Conservation (phyloP, 176 grass and related monocot species). For the Raddia distichophylla region DNA sequence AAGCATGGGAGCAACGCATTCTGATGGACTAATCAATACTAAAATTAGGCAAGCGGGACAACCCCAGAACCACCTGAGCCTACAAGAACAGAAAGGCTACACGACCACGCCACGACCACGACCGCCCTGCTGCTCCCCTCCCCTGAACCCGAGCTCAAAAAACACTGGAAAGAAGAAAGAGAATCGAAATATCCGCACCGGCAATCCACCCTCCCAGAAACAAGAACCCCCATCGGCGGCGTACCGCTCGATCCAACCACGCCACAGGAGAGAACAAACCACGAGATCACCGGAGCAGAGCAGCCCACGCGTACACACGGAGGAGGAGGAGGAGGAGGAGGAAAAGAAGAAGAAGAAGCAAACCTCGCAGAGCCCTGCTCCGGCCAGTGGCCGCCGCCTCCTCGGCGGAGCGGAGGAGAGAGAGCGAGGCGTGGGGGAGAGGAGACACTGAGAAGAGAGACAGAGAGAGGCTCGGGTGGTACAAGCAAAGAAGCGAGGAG, state of each 20-base stretch:
- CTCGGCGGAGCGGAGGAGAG: slow-evolving; percentile 12
- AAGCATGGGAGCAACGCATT: slow-evolving; percentile 29
- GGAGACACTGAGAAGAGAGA: background rate
- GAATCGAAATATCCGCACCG: background rate
- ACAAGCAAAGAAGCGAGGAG: background rate
- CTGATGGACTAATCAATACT: slow-evolving; percentile 31
- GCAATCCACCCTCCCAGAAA: background rate
- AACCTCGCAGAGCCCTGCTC: slow-evolving; percentile 25
- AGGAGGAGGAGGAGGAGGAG: background rate
- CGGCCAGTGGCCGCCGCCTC: background rate
- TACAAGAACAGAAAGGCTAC: background rate
- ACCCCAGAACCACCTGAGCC: slow-evolving; percentile 36
- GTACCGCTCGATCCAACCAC: background rate
- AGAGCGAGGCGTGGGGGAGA: background rate
- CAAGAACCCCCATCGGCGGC: background rate
- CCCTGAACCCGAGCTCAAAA: background rate
- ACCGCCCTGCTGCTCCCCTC: background rate
- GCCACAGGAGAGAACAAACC: background rate
- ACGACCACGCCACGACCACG: slow-evolving; percentile 25
- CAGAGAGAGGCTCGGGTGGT: slow-evolving; percentile 17
- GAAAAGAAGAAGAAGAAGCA: background rate
- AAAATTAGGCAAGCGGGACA: slow-evolving; percentile 44
- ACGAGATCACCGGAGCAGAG: slow-evolving; percentile 7
- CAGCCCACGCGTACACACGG: background rate
- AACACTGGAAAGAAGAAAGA: background rate